Percentiles rank a stretch among this genome's conserved stretches.
phyloP scores from a whole-genome alignment of 805 yeast genomes.

The Pichia occidentalis region DNA sequence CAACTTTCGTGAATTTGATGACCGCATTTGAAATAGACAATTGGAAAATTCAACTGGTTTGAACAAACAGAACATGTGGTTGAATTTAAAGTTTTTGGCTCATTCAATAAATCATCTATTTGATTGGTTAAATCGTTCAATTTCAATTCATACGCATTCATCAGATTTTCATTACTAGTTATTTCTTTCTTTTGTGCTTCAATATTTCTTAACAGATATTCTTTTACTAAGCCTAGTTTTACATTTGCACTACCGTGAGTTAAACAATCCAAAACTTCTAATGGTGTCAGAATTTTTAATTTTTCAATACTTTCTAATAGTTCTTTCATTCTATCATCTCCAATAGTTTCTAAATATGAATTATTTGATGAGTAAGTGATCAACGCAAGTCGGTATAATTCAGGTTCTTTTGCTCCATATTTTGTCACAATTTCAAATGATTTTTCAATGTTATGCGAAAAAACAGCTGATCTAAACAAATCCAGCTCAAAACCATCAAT shows the following conservation, averaged over 20 bases:
- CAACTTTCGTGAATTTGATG: slow-evolving; percentile 87
- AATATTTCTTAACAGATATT: slow-evolving; percentile 57
- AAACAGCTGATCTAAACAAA: slow-evolving; percentile 58
- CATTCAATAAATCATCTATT: slow-evolving; percentile 41
- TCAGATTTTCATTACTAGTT: slow-evolving; percentile 57
- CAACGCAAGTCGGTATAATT: slow-evolving; percentile 59
- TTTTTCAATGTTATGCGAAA: slow-evolving; percentile 48
- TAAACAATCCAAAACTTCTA: slow-evolving; percentile 44
- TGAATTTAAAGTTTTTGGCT: slow-evolving; percentile 47
- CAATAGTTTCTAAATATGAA: slow-evolving; percentile 43
- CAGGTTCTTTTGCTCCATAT: slow-evolving; percentile 58
- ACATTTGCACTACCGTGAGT: slow-evolving; percentile 49
- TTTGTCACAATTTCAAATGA: slow-evolving; percentile 52
- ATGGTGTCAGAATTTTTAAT: slow-evolving; percentile 54
- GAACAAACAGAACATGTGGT: slow-evolving; percentile 58
- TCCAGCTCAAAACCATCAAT: slow-evolving; percentile 45
- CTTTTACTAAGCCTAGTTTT: slow-evolving; percentile 55
- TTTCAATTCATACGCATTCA: slow-evolving; percentile 62
- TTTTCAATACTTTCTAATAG: slow-evolving; percentile 49
- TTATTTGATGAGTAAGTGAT: slow-evolving; percentile 54
- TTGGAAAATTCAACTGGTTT: slow-evolving; percentile 64
- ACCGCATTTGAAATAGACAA: slow-evolving; percentile 75
- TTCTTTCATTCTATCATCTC: slow-evolving; percentile 41
- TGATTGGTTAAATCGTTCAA: slow-evolving; percentile 47
- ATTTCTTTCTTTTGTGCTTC: slow-evolving; percentile 57